Base-by-base conservation (phyloP, 2,329 filamentous ascomycete genomes). In the Aspergillus pseudotamarii region DNA sequence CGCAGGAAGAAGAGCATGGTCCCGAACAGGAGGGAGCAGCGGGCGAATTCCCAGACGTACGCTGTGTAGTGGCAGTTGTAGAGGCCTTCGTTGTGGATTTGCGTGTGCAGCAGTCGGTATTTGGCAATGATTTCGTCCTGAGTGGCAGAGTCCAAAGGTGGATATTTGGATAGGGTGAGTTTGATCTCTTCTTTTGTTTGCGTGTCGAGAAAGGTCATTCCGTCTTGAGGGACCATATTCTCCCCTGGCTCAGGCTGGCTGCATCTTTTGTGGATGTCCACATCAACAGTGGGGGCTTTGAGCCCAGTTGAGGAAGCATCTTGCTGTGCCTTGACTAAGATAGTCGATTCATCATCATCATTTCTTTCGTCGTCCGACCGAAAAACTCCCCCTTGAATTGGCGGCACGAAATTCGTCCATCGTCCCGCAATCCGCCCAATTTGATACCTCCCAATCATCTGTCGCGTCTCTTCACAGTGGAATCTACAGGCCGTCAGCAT, bases 341-440 rank as follows among this genome's bases (percentile, higher is more conserved):
- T 11, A 10, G n/a, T n/a, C 19, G 16, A 9, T 23, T 26, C 11
- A 3, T 46, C 21, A 3, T 23, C 21, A 26, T 26, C 26, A 3
- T 26, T 26, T 26, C 23, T 21, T 23, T 26, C 26, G 1, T 30
- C 12, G 19, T 16, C 12, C 28, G 23, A 19, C n/a, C 58, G 28
- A 58, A 93, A 95, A 57, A 83, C 81, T 23, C 94, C 94, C 56
- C 93, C 93, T 77, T 97, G 94, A 50, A 97, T 94, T 0, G 94
- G 94, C 4, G 94, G 93, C 6, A 91, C 70, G 72, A 97, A 95
- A 76, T 97, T 97, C 62, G 81, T 81, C 94, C 94, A 97, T 65
- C 81, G 82, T 28, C 92, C 91, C 71, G 94, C 86, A 61, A 96
- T 87, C 62, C 84, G 85, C 26, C 94, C 94, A 70, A 97, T 93